These are phyloP conservation scores for Metarhizium album DNA, from an alignment of 2,329 filamentous ascomycete species.

Conservation along the genomic window DNA sequence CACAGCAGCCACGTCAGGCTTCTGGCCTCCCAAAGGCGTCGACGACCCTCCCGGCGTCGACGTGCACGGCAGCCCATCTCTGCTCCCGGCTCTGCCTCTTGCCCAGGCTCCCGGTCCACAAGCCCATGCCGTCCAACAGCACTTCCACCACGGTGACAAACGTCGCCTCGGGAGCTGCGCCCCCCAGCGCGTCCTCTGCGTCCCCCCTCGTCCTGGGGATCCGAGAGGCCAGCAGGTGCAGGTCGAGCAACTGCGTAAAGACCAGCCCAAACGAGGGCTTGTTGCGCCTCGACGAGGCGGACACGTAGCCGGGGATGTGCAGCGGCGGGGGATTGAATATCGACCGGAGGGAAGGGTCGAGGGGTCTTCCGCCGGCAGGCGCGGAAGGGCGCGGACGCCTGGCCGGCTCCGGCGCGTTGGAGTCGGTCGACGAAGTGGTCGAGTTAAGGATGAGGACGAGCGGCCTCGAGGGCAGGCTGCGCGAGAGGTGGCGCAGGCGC, in stretches of 20 bases:
- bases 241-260: slow-evolving; percentile 42
- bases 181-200: slow-evolving; percentile 19
- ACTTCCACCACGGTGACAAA: slow-evolving; percentile 39
- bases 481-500: slow-evolving; percentile 34
- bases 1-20: not conserved
- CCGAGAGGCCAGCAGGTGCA: slow-evolving; percentile 41
- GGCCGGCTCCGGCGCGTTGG: slow-evolving; percentile 1
- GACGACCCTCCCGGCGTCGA: slow-evolving; percentile 27
- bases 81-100: slow-evolving; percentile 32
- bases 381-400: slow-evolving; percentile 3
- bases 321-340: slow-evolving; percentile 31
- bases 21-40: slow-evolving; percentile 22
- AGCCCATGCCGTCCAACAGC: slow-evolving; percentile 37
- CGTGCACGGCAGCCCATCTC: slow-evolving; percentile 40
- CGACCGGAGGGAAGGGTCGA: slow-evolving; percentile 37
- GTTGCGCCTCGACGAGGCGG: slow-evolving; percentile 19
- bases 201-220: slow-evolving; percentile 30
- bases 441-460: slow-evolving; percentile 47
- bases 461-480: slow-evolving; percentile 27
- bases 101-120: slow-evolving; percentile 28
- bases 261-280: slow-evolving; percentile 44
- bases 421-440: slow-evolving; percentile 19
- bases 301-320: slow-evolving; percentile 9
- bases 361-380: not conserved
- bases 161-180: not conserved